phyloP scores from a whole-genome alignment of 495 filamentous ascomycete genomes.

The Aspergillus affinis region DNA sequence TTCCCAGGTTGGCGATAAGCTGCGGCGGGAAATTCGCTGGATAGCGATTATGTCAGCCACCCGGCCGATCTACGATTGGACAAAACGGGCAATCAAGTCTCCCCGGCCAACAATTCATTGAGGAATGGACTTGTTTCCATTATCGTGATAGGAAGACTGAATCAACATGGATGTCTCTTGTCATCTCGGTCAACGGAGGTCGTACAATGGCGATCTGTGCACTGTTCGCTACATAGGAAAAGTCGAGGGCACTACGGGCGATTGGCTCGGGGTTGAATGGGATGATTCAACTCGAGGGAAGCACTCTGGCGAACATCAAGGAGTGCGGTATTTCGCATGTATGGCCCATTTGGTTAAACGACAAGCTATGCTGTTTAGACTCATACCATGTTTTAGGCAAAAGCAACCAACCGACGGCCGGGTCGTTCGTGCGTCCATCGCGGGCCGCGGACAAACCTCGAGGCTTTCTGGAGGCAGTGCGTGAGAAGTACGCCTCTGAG shows the following conservation, averaged over 20 bases:
- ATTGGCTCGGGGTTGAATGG: conserved; percentile 97
- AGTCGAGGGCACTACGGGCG: conserved; percentile 71
- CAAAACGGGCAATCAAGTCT: background rate
- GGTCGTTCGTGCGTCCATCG: conserved; percentile 81
- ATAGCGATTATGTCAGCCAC: conserved; percentile 5
- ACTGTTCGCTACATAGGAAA: conserved; percentile 82
- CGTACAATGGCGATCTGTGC: conserved; percentile 69
- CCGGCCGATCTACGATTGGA: background rate
- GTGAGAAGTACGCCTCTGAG: conserved; percentile 76
- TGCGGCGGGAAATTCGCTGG: conserved; percentile 7
- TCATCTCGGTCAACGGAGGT: conserved; percentile 68
- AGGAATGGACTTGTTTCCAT: background rate
- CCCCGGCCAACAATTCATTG: background rate
- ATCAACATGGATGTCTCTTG: conserved; percentile 30
- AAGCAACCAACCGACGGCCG: conserved; percentile 65
- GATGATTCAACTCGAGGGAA: conserved; percentile 83
- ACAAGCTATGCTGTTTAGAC: background rate
- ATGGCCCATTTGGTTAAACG: conserved; percentile 17
- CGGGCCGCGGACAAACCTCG: conserved; percentile 63
- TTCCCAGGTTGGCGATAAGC: conserved; percentile 2
- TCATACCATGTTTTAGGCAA: conserved; percentile 47
- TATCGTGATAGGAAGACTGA: background rate
- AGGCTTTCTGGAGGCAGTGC: conserved; percentile 76
- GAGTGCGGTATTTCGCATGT: conserved; percentile 84
- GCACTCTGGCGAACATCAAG: conserved; percentile 80